Base-by-base conservation (phyloP, 306 rosid genomes). In the Biancaea sappan region DNA sequence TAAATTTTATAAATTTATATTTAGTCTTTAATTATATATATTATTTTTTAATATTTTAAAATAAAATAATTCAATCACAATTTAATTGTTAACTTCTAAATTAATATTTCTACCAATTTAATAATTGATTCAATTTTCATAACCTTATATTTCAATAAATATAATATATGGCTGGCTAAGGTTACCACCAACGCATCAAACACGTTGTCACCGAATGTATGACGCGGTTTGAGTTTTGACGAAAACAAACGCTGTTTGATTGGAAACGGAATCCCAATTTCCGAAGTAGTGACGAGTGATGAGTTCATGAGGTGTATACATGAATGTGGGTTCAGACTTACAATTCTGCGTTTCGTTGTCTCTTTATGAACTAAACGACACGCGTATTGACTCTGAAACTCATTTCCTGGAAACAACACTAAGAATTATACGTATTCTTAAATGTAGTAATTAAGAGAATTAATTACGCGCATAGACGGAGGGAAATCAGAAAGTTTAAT, bases 131-230 rank as follows among this genome's bases (percentile, higher is more conserved):
- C n/a, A n/a, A n/a, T n/a, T n/a, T n/a, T n/a, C n/a, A n/a, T n/a
- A n/a, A n/a, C n/a, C n/a, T n/a, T n/a, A 35, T 35, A 35, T 35
- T 35, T 35, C 5, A 35, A 3, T 35, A 1, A n/a, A n/a, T 35
- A 54, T 72, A 19, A 72, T 53, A 13, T 53, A 37, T 70, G 65
- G 35, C 65, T 53, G 38, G 37, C 37, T 37, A 37, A 35, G 51
- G 75, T 38, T 52, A 69, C 35, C 50, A 1, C 7, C 11, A 73
- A 29, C 35, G 29, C 31, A 40, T 16, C 18, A 40, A n/a, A n/a
- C n/a, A n/a, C n/a, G n/a, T n/a, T n/a, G n/a, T n/a, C n/a, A n/a
- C n/a, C n/a, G n/a, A n/a, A 71, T 29, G 31, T 13, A 72, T 56
- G 41, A 56, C n/a, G 56, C 43, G 21, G 54, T 41, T 15, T n/a